Base-by-base conservation (phyloP, 164 flowering plant genomes). In the Litsea cubeba region DNA sequence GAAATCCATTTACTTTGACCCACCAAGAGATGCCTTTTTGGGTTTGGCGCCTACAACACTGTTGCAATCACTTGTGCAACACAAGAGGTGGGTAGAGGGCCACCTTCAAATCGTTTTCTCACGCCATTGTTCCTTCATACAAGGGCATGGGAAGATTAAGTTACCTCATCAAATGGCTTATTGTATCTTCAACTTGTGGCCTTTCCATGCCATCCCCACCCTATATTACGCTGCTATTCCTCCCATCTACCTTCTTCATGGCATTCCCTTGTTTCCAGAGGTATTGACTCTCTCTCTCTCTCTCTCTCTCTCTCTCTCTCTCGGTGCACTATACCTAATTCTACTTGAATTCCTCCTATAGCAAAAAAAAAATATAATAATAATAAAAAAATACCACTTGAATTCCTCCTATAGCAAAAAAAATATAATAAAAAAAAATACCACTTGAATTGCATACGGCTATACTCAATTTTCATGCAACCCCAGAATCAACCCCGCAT, bases 61-160 rank as follows among this genome's bases (percentile, higher is more conserved):
- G 30, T 73, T 69, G 50, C 82, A 87, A 50, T 54, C 82, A 20
- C 85, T 93, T 5, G 85, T 88, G 50, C 94, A 89, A 75, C 91
- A 87, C 51, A 89, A 87, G 82, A 84, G 97, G 85, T 91, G 95
- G 95, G 80, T 87, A 3, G 97, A 89, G 82, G 97, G 95, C 15
- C 84, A 87, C 65, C 71, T 91, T 18, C 93, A 87, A 80, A 86
- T 93, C n/a, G 22, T 90, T 17, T 69, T 91, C 1, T 86, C 91
- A 0, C 82, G 77, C 70, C 84, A 83, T 68, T 79, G 83, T 70
- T 91, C 94, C 54, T 76, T 84, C 26, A 65, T 79, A 77, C 85
- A 74, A 75, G 94, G 89, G 17, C 72, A 65, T 66, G 83, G 85
- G 10, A 88, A 63, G 76, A 85, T 91, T 10, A 82, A 75, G 51